phyloP scores from a whole-genome alignment of 106 monocot species.

The Dioscorea zingiberensis region DNA sequence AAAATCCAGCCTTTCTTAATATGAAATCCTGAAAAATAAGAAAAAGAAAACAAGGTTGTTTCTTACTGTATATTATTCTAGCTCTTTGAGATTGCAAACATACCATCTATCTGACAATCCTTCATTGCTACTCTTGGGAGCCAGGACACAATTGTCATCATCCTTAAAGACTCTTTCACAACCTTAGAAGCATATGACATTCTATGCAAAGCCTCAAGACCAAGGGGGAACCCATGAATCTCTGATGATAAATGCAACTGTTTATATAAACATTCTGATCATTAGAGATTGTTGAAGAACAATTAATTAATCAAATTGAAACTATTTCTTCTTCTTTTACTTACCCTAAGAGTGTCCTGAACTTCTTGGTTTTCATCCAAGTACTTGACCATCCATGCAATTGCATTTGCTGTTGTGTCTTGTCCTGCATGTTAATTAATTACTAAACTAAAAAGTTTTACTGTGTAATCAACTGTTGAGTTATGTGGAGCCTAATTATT shows the following conservation, averaged over 20 bases:
- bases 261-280: not conserved
- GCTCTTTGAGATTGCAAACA: not conserved
- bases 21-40: constrained; percentile 45
- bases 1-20: constrained; percentile 72
- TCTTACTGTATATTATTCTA: too few relatives aligned
- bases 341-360: constrained; percentile 51
- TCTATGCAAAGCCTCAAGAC: constrained; percentile 36
- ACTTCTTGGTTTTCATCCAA: constrained; percentile 66
- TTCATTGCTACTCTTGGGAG: constrained; percentile 68
- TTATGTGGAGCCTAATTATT: too few relatives aligned
- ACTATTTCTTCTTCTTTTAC: not conserved
- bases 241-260: constrained; percentile 22
- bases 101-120: constrained; percentile 69
- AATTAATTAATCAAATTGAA: not conserved
- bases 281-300: not conserved
- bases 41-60: constrained; percentile 4
- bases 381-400: constrained; percentile 87
- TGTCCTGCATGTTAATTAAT: constrained; percentile 41
- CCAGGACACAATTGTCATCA: constrained; percentile 83
- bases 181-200: constrained; percentile 72
- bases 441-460: too few relatives aligned
- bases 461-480: too few relatives aligned
- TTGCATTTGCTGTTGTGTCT: constrained; percentile 70
- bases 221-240: constrained; percentile 10
- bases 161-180: constrained; percentile 75